These are phyloP conservation scores for Syzygium oleosum DNA, from an alignment of 345 rosid genomes.

Conservation along the genomic window DNA sequence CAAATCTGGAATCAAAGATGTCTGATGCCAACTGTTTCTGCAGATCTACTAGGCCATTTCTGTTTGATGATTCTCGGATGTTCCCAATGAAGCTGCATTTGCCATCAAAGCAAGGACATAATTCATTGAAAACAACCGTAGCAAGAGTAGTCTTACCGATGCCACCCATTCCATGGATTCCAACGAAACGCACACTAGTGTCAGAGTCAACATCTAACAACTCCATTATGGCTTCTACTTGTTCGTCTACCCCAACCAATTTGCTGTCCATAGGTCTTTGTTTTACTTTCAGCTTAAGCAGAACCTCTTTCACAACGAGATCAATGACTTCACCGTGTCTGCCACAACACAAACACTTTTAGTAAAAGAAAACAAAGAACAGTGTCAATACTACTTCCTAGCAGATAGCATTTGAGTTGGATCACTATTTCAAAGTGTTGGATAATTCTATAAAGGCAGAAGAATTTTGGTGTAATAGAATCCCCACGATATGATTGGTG, in stretches of 20 bases:
- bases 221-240: neutral
- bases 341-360: neutral
- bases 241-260: neutral
- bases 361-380: neutral
- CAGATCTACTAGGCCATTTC: neutral
- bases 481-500: neutral
- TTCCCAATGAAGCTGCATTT: neutral
- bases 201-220: neutral
- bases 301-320: neutral
- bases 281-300: rapidly evolving
- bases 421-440: neutral
- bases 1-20: neutral
- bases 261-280: neutral
- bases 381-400: neutral
- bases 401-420: rapidly evolving
- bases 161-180: neutral
- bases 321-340: neutral
- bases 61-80: neutral
- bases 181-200: neutral
- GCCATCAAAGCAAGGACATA: neutral
- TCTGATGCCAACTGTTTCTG: neutral
- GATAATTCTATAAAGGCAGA: rapidly evolving
- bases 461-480: neutral
- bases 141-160: neutral
- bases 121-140: neutral